Percentiles rank a stretch among this genome's conserved stretches.
phyloP scores from a whole-genome alignment of 2,329 filamentous ascomycete genomes.

The Aureobasidium sp. region DNA sequence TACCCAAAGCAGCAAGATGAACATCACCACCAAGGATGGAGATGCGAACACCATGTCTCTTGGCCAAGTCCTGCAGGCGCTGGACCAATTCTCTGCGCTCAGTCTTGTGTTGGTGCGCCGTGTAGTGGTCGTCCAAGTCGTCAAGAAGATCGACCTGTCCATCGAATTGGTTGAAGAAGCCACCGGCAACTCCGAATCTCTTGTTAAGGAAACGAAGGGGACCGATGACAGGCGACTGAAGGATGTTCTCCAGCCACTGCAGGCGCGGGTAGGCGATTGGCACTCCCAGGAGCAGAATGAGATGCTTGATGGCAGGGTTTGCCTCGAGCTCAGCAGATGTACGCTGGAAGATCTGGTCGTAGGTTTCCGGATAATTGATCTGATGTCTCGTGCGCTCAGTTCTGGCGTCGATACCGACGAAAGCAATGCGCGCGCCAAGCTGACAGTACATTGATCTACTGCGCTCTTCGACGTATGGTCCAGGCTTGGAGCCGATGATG shows the following conservation, averaged over 20 bases:
- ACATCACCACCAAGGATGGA: constrained; percentile 60
- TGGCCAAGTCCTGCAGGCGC: constrained; percentile 53
- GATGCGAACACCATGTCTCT: constrained; percentile 50
- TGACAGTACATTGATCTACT: constrained; percentile 58
- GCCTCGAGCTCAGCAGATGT: constrained; percentile 46
- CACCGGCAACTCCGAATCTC: constrained; percentile 77
- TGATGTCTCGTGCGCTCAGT: constrained; percentile 83
- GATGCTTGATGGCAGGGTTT: constrained; percentile 53
- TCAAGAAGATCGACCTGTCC: constrained; percentile 62
- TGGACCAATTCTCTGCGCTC: constrained; percentile 71
- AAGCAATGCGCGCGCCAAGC: constrained; percentile 58
- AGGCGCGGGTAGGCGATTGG: constrained; percentile 68
- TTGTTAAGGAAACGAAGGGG: constrained; percentile 86
- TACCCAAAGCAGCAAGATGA: constrained; percentile 55
- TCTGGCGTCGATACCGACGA: constrained; percentile 53
- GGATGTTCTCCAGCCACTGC: constrained; percentile 93
- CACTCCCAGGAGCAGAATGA: constrained; percentile 59
- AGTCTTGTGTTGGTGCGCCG: constrained; percentile 80
- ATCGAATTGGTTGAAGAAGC: constrained; percentile 89
- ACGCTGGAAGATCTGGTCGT: constrained; percentile 54
- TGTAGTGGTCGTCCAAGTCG: constrained; percentile 69
- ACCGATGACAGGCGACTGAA: constrained; percentile 77
- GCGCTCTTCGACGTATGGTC: constrained; percentile 57
- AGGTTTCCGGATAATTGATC: constrained; percentile 72
- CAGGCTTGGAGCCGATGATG: constrained; percentile 69